Percentiles rank a stretch among this genome's conserved stretches.
Evolutionary conservation across 1,139 yeast species (phyloP).

Genomic region (Geotrichum carabidarum): DNA sequence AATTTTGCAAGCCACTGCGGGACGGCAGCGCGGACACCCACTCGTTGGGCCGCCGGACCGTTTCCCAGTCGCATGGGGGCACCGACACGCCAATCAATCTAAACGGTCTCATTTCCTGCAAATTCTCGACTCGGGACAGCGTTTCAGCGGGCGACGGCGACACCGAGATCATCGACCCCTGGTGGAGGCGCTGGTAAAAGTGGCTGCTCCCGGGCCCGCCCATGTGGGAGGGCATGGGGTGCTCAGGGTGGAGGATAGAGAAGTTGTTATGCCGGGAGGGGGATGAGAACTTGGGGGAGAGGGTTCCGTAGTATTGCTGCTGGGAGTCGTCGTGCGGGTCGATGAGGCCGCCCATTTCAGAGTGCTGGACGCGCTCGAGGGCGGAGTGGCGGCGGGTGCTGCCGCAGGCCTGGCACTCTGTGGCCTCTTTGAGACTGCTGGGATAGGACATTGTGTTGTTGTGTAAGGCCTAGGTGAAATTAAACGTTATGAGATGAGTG

Average conservation of each 20-base stretch:
- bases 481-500: no score
- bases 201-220: neutral
- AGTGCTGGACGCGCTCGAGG: no score
- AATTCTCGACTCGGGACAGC: slow-evolving; percentile 28
- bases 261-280: neutral
- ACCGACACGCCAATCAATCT: slow-evolving; percentile 52
- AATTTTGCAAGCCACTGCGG: slow-evolving; percentile 25
- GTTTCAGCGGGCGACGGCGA: slow-evolving; percentile 18
- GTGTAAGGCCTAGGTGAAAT: no score
- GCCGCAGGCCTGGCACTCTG: no score
- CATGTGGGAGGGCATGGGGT: neutral
- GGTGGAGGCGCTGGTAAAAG: slow-evolving; percentile 19
- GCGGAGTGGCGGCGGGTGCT: no score
- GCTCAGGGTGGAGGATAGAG: slow-evolving; percentile 13
- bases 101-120: slow-evolving; percentile 50
- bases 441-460: no score
- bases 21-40: slow-evolving; percentile 32
- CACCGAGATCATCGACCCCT: slow-evolving; percentile 16
- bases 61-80: slow-evolving; percentile 50
- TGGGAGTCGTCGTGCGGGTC: slow-evolving; percentile 2
- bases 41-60: slow-evolving; percentile 29
- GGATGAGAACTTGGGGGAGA: neutral
- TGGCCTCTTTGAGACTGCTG: no score
- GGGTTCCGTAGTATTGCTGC: slow-evolving; percentile 10
- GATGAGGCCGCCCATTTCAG: no score